Conservation (phyloP, 805 yeast species). For the Kodamaea leandrae region DNA sequence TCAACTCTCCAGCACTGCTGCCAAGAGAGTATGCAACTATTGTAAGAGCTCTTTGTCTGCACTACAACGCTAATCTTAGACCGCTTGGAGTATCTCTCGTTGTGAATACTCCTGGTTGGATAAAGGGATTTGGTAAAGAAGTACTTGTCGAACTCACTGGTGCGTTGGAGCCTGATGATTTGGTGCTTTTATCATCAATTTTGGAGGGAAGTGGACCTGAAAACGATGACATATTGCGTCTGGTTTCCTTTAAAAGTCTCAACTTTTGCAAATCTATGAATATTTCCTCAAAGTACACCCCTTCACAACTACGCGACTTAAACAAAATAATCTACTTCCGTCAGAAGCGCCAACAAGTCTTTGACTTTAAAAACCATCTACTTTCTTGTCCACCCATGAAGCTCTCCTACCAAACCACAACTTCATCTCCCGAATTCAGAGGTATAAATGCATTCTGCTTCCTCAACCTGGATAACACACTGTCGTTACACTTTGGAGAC, state of each 20-base stretch:
- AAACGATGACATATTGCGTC: conserved; percentile 27
- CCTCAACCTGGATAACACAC: conserved; percentile 20
- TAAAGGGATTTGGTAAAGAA: conserved; percentile 79
- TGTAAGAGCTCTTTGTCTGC: conserved; percentile 39
- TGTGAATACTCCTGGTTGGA: conserved; percentile 88
- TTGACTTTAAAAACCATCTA: conserved; percentile 24
- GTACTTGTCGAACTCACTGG: conserved; percentile 50
- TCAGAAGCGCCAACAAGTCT: conserved; percentile 17
- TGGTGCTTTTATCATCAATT: conserved; percentile 46
- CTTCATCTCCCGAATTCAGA: conserved; percentile 8
- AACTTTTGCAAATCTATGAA: conserved; percentile 33
- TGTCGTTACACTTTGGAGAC: conserved; percentile 24
- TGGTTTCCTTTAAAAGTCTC: conserved; percentile 27
- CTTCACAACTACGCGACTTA: conserved; percentile 52
- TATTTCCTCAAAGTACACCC: conserved; percentile 36
- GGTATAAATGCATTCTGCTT: conserved; percentile 28
- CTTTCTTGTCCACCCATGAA: conserved; percentile 24
- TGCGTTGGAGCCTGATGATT: conserved; percentile 50
- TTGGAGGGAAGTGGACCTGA: conserved; percentile 22
- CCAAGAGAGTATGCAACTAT: conserved; percentile 55
- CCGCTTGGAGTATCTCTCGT: conserved; percentile 42
- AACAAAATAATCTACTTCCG: conserved; percentile 57
- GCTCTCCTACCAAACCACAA: conserved; percentile 24
- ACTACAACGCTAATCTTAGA: conserved; percentile 20
- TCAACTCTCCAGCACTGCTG: conserved; percentile 61